These are phyloP conservation scores for Chondrostereum purpureum DNA, from an alignment of 1,284 basidiomycete genomes.

Conservation along the genomic window DNA sequence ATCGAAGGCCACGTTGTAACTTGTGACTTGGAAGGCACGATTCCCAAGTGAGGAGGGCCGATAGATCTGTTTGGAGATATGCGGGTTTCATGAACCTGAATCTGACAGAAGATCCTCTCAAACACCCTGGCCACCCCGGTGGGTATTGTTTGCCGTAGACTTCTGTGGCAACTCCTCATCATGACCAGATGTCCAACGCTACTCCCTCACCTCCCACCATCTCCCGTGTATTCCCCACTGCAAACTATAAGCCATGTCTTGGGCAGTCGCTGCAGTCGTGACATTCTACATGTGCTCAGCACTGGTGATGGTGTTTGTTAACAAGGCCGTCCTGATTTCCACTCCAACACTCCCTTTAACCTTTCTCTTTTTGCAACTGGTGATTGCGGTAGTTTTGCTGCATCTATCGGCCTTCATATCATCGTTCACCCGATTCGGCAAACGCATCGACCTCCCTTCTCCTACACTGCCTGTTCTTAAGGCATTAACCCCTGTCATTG, in stretches of 20 bases:
- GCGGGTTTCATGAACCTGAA: too few relatives aligned
- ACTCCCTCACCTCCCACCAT: not conserved
- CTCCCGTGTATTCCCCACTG: not conserved
- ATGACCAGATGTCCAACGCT: not conserved
- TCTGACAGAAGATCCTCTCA: too few relatives aligned
- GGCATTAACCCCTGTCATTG: slow-evolving; percentile 56
- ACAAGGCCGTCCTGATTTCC: slow-evolving; percentile 51
- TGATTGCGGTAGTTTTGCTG: slow-evolving; percentile 48
- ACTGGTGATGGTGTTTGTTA: slow-evolving; percentile 42
- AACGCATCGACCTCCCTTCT: slow-evolving; percentile 49
- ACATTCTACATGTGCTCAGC: slow-evolving; percentile 4
- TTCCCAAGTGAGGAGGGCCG: too few relatives aligned
- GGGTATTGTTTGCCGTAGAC: too few relatives aligned
- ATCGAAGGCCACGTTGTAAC: too few relatives aligned
- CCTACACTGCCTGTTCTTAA: slow-evolving; percentile 35
- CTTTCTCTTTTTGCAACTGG: slow-evolving; percentile 51
- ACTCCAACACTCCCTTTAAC: slow-evolving; percentile 50
- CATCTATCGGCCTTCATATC: slow-evolving; percentile 27
- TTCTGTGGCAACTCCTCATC: too few relatives aligned
- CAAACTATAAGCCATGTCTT: not conserved
- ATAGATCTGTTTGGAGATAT: too few relatives aligned
- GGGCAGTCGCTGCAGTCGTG: not conserved
- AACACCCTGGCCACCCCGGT: too few relatives aligned
- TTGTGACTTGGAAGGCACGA: too few relatives aligned
- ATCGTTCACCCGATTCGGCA: slow-evolving; percentile 22